A percentile compares a stretch with the other conserved stretches of the same genome.
Conservation (phyloP, 352 stramenopile genomes). For the Phytophthora pseudosyringae region DNA sequence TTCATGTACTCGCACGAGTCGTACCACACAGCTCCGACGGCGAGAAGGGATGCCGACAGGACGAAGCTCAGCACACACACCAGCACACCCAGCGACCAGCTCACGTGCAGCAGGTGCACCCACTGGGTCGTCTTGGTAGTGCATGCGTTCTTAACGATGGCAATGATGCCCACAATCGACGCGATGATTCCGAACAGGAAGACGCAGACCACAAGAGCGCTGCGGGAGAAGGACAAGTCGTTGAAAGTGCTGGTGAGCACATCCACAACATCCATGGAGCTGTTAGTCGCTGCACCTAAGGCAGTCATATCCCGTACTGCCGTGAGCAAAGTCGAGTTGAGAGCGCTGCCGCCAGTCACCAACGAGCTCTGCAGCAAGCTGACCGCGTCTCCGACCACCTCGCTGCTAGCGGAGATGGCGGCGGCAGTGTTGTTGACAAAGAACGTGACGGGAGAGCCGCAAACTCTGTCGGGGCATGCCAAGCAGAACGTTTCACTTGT, state of each 20-base stretch:
- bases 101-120: conserved; percentile 81
- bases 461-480: conserved; percentile 57
- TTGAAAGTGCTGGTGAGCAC: conserved; percentile 74
- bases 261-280: conserved; percentile 61
- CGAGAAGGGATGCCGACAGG: conserved; percentile 69
- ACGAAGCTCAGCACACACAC: conserved; percentile 86
- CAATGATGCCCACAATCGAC: conserved; percentile 67
- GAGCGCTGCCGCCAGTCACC: conserved; percentile 42
- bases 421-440: conserved; percentile 45
- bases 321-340: conserved; percentile 50
- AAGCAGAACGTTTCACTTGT: conserved; percentile 59
- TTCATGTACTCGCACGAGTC: conserved; percentile 87
- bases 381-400: conserved; percentile 37
- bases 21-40: conserved; percentile 79
- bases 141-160: conserved; percentile 80
- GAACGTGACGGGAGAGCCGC: conserved; percentile 48
- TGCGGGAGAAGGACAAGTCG: conserved; percentile 78
- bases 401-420: conserved; percentile 28
- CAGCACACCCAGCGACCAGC: conserved; percentile 72
- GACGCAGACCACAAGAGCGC: conserved; percentile 74
- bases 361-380: conserved; percentile 51
- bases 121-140: conserved; percentile 71
- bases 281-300: conserved; percentile 59
- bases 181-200: conserved; percentile 79
- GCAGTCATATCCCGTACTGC: conserved; percentile 57